Conservation (phyloP, 164 flowering plant species). For the grape (Vitis vinifera) region ASM3070453v1 NC_081821.1:9626501-9627000, state of each 20-base stretch:
- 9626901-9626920: slow-evolving; percentile 92
- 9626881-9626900: slow-evolving; percentile 92
- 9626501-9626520: slow-evolving; percentile 94
- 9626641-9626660: slow-evolving; percentile 93
- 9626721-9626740: slow-evolving; percentile 86
- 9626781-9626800: slow-evolving; percentile 98
- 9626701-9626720: slow-evolving; percentile 78
- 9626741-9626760: slow-evolving; percentile 92
- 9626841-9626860: slow-evolving; percentile 98
- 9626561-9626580: slow-evolving; percentile 95
- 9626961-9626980: slow-evolving; percentile 92
- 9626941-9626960: slow-evolving; percentile 89
- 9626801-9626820: slow-evolving; percentile 89
- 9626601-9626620: slow-evolving; percentile 95
- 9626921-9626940: slow-evolving; percentile 95
- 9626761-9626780: slow-evolving; percentile 94
- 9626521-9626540: slow-evolving; percentile 93
- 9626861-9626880: slow-evolving; percentile 93
- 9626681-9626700: slow-evolving; percentile 77
- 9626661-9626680: slow-evolving; percentile 94
- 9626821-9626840: slow-evolving; percentile 84
- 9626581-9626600: slow-evolving; percentile 88
- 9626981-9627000: slow-evolving; percentile 84
- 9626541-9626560: slow-evolving; percentile 97
- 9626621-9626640: slow-evolving; percentile 91